Base-by-base conservation (phyloP, 495 filamentous ascomycete species). In the Xeromyces bisporus region DNA sequence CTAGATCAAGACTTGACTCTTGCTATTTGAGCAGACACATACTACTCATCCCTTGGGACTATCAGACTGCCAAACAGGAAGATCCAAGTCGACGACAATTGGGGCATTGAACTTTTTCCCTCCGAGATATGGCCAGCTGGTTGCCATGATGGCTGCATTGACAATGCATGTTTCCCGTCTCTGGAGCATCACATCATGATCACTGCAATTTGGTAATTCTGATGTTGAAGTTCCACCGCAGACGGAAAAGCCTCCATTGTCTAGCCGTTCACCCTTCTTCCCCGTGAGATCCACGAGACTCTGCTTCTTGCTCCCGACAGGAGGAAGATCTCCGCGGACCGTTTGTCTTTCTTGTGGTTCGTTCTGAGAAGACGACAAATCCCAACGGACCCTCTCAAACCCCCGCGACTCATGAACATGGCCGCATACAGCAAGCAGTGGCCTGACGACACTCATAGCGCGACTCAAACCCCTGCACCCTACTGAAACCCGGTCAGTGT, bases 81-180 rank as follows among this genome's bases (percentile, higher is more conserved):
- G 57, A 36, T 83, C 72, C 18, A 86, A 50, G 46, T 91, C 77
- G 15, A 87, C 72, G 6, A 86, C 71, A 33, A 87, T 75, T 6
- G 80, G 73, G 41, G 80, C 75, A 52, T 81, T 72, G 50, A 78
- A 71, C 32, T 42, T 58, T 44, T 74, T 77, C 18, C 58, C 60
- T 10, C 60, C 64, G 1, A 40, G 45, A 37, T 77, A 72, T 25
- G 75, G 75, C 58, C 70, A 78, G 41, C 65, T 76, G 2, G 58
- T 71, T 7, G 71, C 66, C 60, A 77, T 61, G 37, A 85, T 74
- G 11, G 79, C 71, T 18, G 77, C 75, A 53, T 86, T 87, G 41
- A 85, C 64, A 31, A 89, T 55, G 44, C 74, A 82, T 6, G 78
- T 85, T 55, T 86, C 82, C 34, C 51, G 62, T 41, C 75, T 63